Evolutionary conservation across 1,284 basidiomycete genomes (phyloP).

Genomic region (Xanthoconium separans): DNA sequence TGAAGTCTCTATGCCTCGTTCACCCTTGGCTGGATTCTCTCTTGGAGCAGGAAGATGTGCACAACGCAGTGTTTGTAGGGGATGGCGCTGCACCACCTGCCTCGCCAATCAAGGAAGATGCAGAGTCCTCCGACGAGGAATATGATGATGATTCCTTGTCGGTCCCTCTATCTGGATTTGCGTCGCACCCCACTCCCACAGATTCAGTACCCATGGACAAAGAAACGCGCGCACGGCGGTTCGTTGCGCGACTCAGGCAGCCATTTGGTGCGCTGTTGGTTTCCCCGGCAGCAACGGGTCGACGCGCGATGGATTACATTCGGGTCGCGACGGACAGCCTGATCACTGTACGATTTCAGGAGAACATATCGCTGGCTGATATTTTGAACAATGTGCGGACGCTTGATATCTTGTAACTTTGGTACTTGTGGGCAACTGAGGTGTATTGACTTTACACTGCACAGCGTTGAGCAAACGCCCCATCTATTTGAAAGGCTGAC

Average conservation of each 20-base stretch:
- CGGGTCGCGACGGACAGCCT: not conserved
- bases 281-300: too few relatives aligned
- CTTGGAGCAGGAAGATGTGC: not conserved
- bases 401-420: too few relatives aligned
- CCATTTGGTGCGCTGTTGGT: not conserved
- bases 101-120: not conserved
- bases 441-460: too few relatives aligned
- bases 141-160: not conserved
- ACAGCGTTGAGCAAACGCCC: too few relatives aligned
- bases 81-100: not conserved
- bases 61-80: not conserved
- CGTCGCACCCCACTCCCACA: not conserved
- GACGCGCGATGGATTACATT: not conserved
- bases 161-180: not conserved
- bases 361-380: not conserved
- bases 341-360: not conserved
- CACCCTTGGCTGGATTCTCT: not conserved
- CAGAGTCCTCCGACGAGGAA: not conserved
- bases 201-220: not conserved
- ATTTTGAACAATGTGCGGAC: not conserved
- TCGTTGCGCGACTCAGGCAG: not conserved
- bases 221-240: not conserved
- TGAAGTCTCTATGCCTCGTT: not conserved
- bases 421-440: too few relatives aligned
- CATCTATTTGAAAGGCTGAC: too few relatives aligned